Evolutionary conservation across 768 basidiomycete genomes (phyloP).

Genomic region (Pleurotus tuoliensis): DNA sequence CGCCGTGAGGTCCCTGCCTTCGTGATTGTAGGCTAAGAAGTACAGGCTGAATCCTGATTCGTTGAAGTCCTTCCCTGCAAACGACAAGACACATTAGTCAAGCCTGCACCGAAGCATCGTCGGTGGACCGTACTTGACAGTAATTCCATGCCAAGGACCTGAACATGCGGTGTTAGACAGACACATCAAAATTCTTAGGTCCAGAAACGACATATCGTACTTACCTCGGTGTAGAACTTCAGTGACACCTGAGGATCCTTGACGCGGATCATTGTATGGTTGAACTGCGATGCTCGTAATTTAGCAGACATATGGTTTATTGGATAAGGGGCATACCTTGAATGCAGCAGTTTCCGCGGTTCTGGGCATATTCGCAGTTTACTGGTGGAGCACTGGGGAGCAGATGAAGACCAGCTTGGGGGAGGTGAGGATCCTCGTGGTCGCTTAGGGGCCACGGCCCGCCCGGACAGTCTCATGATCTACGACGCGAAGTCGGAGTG

Average conservation of each 20-base stretch:
- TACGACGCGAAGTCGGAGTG: no score
- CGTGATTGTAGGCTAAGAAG: conserved; percentile 80
- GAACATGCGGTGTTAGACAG: background rate
- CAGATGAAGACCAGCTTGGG: no score
- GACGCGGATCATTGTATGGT: conserved; percentile 86
- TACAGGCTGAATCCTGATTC: conserved; percentile 67
- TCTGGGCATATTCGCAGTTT: conserved; percentile 48
- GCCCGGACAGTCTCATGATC: no score
- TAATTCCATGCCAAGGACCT: conserved; percentile 77
- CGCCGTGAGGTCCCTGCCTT: conserved; percentile 40
- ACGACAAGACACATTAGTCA: background rate
- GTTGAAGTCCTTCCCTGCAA: conserved; percentile 30
- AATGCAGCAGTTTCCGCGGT: conserved; percentile 62
- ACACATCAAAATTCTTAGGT: background rate
- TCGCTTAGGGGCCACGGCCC: no score
- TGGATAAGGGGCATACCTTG: conserved; percentile 33
- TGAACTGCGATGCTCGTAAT: conserved; percentile 44
- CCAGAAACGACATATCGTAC: conserved; percentile 12
- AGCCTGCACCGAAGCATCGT: background rate
- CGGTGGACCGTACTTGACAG: conserved; percentile 41
- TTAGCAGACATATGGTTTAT: background rate
- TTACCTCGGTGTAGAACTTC: conserved; percentile 73
- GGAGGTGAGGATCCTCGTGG: no score
- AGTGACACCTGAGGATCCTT: conserved; percentile 83
- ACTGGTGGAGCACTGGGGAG: no score